Base-by-base conservation (phyloP, 2,329 filamentous ascomycete species). In the Microsporum canis region DNA sequence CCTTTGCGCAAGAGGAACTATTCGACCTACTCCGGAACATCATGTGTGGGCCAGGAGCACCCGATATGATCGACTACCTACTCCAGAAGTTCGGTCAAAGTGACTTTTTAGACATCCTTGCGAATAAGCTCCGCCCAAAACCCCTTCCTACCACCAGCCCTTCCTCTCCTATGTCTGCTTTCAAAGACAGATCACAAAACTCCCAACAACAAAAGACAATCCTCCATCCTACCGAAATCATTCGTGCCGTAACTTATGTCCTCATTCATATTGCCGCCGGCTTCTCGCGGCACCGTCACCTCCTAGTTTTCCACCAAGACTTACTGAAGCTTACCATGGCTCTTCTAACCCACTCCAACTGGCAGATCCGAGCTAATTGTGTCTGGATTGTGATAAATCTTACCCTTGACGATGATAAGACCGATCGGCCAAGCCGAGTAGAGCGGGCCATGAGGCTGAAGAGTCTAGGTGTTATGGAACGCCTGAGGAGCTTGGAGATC, bases 21-120 rank as follows among this genome's bases (percentile, higher is more conserved):
- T 82, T 97, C 17, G 88, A 95, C 67, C 87, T 97, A 67, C 84
- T 99, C 64, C 84, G 92, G 60, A 99, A 99, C 72, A 79, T 97
- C 36, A 88, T 96, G 66, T 88, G 87, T 61, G 84, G 86, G 63
- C 77, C 73, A 66, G 83, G 73, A 66, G 80, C 75, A 66, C 78
- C 72, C 63, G 84, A 77, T 75, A 92, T 96, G 84, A 90, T 96
- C 63, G 91, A 96, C 69, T 86, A 88, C 68, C 75, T 97, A 27
- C 87, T 97, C 69, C 82, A 78, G 62, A 82, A 86, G 61, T 80
- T 96, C 55, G 89, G 89, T 0, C 83, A 89, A 69, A 84, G 89
- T 62, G 82, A 86, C 43, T 79, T 97, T 59, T 92, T 96, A 67
- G 85, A 88, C 57, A 87, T 95, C 41, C 77, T 99, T 53, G 83